Evolutionary conservation across 2,329 filamentous ascomycete species (phyloP), one percentile per base, ranked within the genome.

Genomic region (Nemania sp.): DNA sequence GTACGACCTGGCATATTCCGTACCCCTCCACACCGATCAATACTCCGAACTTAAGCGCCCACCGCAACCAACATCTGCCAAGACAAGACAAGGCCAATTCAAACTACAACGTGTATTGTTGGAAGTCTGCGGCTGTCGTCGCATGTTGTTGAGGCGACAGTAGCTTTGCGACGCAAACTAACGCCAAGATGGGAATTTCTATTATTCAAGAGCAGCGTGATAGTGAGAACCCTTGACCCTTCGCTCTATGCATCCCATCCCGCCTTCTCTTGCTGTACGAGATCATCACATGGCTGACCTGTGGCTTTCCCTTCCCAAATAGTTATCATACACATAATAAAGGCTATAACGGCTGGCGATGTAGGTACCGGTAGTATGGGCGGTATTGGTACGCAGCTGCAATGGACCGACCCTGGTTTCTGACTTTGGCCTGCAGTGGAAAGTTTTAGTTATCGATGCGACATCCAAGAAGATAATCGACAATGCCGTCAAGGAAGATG

Each of bases 401-500:
- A 35, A 27, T 22, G 2, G 3, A 38, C n/a, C 26, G 11, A 32
- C 32, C 18, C 26, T 56, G 5, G 22, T 59, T 52, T 47, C 69
- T 67, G 45, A 72, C 51, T n/a, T 38, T 0, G 32, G 4, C 22
- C 51, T 64, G 62, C 73, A 98, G 94, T 99, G 96, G 96, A 99
- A 98, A 88, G 93, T 98, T 73, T 84, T 99, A 74, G 91, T 99
- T 61, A 85, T 98, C 76, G 96, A 99, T 82, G 90, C 93, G 73
- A 86, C 85, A 64, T 94, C 93, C 79, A 90, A 91, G 79, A 94
- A 92, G 80, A 88, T 99, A 75, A 87, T 99, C 75, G 91, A 97
- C 82, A 97, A 95, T 85, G 92, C 93, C 54, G 89, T 95, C 79
- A 95, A 93, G 77, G 92, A 98, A 84, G 95, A 99, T 88, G 93